Percentiles rank a stretch among this genome's conserved stretches.
phyloP scores from a whole-genome alignment of 2,329 filamentous ascomycete species.

The Aspergillus vadensis region DNA sequence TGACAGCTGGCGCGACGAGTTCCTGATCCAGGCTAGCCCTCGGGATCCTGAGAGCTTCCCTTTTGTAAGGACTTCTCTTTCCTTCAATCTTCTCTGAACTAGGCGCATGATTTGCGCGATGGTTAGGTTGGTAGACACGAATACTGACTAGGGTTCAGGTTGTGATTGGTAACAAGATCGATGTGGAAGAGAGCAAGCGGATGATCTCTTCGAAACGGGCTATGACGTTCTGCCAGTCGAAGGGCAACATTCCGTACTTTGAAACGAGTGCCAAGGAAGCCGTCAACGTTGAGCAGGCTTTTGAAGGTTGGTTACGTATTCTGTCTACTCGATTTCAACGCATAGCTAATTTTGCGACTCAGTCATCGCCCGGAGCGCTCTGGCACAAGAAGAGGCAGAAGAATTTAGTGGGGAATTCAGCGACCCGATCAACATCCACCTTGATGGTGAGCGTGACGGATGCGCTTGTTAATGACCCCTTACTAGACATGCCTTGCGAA shows the following conservation, averaged over 20 bases:
- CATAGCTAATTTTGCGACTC: conserved; percentile 18
- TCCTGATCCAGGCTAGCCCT: conserved; percentile 94
- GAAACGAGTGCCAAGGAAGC: conserved; percentile 99
- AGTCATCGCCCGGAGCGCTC: conserved; percentile 95
- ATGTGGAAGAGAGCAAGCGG: conserved; percentile 96
- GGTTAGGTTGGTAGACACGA: conserved; percentile 11
- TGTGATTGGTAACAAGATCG: conserved; percentile 98
- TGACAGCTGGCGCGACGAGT: conserved; percentile 98
- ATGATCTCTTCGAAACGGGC: conserved; percentile 95
- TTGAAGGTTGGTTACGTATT: conserved; percentile 59
- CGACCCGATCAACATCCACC: conserved; percentile 97
- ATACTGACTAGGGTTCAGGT: conserved; percentile 57
- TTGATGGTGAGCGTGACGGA: conserved; percentile 88
- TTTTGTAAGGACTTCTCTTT: conserved; percentile 67
- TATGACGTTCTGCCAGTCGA: conserved; percentile 96
- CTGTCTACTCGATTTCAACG: background rate
- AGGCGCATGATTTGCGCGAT: background rate
- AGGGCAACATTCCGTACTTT: conserved; percentile 97
- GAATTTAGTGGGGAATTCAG: conserved; percentile 97
- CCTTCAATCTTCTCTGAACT: background rate
- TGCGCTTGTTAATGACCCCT: conserved; percentile 74
- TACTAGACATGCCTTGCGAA: conserved; percentile 30
- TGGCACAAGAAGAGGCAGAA: conserved; percentile 95
- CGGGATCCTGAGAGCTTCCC: conserved; percentile 97
- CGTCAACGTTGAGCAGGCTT: conserved; percentile 91